These are phyloP conservation scores for Petunia axillaris DNA, from an alignment of 257 asterid species.

Conservation along the genomic window DNA sequence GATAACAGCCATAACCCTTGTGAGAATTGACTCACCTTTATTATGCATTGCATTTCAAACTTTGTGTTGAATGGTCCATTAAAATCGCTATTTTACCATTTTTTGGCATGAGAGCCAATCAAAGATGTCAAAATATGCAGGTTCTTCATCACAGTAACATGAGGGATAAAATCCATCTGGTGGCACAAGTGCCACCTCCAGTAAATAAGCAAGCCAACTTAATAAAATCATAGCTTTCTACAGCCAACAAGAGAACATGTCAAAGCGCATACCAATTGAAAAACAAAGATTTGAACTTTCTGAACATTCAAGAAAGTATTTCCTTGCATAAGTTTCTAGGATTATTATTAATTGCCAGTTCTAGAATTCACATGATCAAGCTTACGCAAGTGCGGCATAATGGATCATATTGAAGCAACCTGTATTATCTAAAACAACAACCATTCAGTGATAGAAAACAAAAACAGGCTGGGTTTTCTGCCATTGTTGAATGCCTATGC, in stretches of 20 bases:
- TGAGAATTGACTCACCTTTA: not conserved
- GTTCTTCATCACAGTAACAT: not conserved
- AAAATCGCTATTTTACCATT: not conserved
- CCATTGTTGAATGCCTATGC: conserved; percentile 45
- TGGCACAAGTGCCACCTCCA: not conserved
- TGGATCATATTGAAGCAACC: conserved; percentile 28
- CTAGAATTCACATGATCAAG: conserved; percentile 20
- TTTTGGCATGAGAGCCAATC: not conserved
- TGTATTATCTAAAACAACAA: conserved; percentile 19
- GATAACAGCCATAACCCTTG: not conserved
- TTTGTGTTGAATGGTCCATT: not conserved
- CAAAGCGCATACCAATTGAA: not conserved
- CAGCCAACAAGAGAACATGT: not conserved
- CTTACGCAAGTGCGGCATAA: conserved; percentile 27
- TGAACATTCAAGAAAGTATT: not conserved
- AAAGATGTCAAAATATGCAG: not conserved
- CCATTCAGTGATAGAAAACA: conserved; percentile 17
- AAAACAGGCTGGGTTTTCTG: conserved; percentile 19
- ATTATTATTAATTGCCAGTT: conserved; percentile 18
- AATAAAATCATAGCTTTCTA: not conserved
- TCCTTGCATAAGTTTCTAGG: conserved; percentile 15
- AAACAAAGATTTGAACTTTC: conserved; percentile 16
- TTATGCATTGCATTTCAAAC: not conserved
- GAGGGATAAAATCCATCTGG: not conserved
- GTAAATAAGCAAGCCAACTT: conserved; percentile 15